phyloP scores from a whole-genome alignment of 768 basidiomycete genomes.

The Flagelloscypha sp. region DNA sequence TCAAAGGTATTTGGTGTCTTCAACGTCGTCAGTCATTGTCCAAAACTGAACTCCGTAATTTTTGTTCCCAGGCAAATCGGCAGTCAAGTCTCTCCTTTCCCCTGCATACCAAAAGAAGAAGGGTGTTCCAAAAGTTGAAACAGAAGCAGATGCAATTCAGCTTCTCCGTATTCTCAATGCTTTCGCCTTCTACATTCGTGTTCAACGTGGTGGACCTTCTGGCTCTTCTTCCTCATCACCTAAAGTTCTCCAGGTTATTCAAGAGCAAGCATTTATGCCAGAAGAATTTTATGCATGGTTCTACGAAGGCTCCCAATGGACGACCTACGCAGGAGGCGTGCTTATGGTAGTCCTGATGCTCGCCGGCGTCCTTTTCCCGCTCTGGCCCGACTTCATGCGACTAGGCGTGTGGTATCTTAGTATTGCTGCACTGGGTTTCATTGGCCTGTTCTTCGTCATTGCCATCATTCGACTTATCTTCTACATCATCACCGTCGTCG shows the following conservation, averaged over 20 bases:
- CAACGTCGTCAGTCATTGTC: background rate
- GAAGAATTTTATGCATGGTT: conserved; percentile 95
- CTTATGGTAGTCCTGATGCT: conserved; percentile 92
- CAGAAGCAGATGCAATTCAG: conserved; percentile 65
- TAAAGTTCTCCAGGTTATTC: conserved; percentile 72
- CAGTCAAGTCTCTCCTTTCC: conserved; percentile 84
- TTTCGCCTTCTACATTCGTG: conserved; percentile 87
- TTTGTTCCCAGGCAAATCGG: conserved; percentile 85
- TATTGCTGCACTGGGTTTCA: conserved; percentile 77
- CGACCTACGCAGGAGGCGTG: conserved; percentile 82
- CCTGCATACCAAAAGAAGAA: conserved; percentile 89
- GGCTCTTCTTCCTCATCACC: conserved; percentile 66
- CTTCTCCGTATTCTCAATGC: conserved; percentile 67
- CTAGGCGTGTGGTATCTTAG: conserved; percentile 95
- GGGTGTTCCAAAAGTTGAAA: conserved; percentile 62
- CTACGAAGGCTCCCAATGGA: conserved; percentile 90
- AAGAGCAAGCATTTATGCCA: conserved; percentile 68
- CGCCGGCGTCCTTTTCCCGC: conserved; percentile 97
- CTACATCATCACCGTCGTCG: conserved; percentile 86
- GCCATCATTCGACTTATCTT: conserved; percentile 88
- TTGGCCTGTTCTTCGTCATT: conserved; percentile 85
- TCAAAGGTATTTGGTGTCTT: conserved; percentile 64
- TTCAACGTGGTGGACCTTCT: conserved; percentile 59
- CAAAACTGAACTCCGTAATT: too few species aligned
- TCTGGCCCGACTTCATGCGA: conserved; percentile 92